Conservation (phyloP, 345 rosid species). For the Lepidium aucheri region DNA sequence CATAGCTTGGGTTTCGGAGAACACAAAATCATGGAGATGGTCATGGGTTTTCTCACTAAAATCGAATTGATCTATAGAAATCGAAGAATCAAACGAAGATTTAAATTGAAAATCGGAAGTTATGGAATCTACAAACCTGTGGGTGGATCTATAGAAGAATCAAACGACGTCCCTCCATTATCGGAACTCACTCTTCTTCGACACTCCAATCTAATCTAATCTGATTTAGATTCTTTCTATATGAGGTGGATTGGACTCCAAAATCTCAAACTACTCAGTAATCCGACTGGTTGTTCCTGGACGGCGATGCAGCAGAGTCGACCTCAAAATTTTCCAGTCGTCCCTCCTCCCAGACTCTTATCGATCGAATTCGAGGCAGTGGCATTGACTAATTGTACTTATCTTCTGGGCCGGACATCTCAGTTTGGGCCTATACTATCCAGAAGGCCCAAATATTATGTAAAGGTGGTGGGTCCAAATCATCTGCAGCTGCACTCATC, state of each 20-base stretch:
- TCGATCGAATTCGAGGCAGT: neutral
- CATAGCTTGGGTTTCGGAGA: neutral
- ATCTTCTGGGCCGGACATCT: neutral
- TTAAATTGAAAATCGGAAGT: neutral
- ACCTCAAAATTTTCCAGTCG: constrained; percentile 1
- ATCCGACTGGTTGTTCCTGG: neutral
- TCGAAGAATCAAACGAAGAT: neutral
- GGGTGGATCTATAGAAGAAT: constrained; percentile 21
- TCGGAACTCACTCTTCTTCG: neutral
- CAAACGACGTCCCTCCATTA: constrained; percentile 14
- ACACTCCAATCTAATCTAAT: neutral
- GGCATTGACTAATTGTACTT: constrained; percentile 23
- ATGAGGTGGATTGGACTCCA: neutral
- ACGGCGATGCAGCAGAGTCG: constrained; percentile 23
- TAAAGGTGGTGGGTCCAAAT: neutral
- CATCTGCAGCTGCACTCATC: constrained; percentile 5
- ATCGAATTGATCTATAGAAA: neutral
- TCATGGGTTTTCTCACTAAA: neutral
- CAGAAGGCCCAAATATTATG: neutral
- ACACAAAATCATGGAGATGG: neutral
- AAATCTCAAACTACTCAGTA: neutral
- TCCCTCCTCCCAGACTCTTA: constrained; percentile 9
- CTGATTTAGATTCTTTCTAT: neutral
- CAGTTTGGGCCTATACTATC: neutral
- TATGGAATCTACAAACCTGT: constrained; percentile 21